Base-by-base conservation (phyloP, 345 rosid species). In the Eucalyptus dawsonii region DNA sequence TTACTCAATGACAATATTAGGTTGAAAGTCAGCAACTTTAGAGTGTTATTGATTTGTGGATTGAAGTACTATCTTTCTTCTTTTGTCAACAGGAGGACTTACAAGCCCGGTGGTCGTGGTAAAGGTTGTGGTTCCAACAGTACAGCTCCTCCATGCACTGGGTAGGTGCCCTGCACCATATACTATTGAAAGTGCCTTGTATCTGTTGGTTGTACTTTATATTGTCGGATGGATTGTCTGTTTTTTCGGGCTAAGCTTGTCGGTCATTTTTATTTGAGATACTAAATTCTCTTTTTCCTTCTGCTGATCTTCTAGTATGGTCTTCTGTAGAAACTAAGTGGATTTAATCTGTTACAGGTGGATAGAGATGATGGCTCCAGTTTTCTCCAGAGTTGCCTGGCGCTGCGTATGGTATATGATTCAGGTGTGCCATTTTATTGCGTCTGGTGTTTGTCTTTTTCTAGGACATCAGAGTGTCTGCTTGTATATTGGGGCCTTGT, bases 301-400 rank as follows among this genome's bases (percentile, higher is more conserved):
- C 29, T 65, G 76, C 76, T 37, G 15, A 37, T 76, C 15, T 40
- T 76, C 85, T 40, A 40, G 25, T 40, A 76, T 76, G 24, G 27
- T 11, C 15, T 76, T 76, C 29, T 62, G 58, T 40, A 45, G 40
- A 89, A 87, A 65, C 88, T 89, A 86, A 90, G 80, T 56, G 21
- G 88, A 53, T 54, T 42, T 47, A 44, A 16, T n/a, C 45, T 90
- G 51, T 90, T 89, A 12, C 92, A 95, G 97, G 91, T 95, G 96
- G 96, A 94, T 95, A 53, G 97, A 95, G 90, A 94, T 95, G 97
- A 95, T 95, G 97, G 96, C 97, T 62, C 95, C 96, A 9, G 97
- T 95, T 88, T 95, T 95, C 94, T 94, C 97, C 3, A 94, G 92
- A 89, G 94, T 92, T 89, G 93, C 97, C 10, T 95, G 97, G 97